Conservation (phyloP, 129 eudicot genomes). For the Flaveria robusta region DNA sequence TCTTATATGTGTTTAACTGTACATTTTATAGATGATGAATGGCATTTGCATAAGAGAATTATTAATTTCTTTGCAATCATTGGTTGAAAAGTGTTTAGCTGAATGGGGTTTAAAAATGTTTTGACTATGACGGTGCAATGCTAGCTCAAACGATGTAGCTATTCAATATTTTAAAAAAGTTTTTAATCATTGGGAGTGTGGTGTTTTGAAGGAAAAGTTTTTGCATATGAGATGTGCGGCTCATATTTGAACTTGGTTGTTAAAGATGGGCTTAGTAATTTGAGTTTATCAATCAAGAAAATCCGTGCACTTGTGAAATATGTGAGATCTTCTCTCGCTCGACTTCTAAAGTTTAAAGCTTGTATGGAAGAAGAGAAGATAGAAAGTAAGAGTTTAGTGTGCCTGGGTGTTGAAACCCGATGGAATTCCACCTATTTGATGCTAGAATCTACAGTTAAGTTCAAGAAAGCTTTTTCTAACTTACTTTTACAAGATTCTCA, state of each 20-base stretch:
- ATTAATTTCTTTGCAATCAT: no score
- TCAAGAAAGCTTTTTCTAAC: conserved; percentile 4
- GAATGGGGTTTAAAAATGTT: conserved; percentile 4
- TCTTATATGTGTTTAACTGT: no score
- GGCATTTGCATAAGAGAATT: no score
- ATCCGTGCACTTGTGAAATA: conserved; percentile 5
- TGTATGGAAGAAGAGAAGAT: neutral
- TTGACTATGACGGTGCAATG: conserved; percentile 5
- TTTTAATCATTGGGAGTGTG: conserved; percentile 8
- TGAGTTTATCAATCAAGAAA: neutral
- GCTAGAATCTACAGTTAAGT: conserved; percentile 2
- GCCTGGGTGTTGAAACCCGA: conserved; percentile 10
- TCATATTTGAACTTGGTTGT: conserved; percentile 9
- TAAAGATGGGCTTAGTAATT: neutral
- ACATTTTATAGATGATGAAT: no score
- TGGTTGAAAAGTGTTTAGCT: no score
- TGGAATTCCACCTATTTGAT: conserved; percentile 8
- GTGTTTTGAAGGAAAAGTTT: neutral
- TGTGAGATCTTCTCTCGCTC: conserved; percentile 11
- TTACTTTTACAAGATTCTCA: conserved; percentile 2
- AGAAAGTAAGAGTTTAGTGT: conserved; percentile 7
- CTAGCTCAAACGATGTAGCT: conserved; percentile 2
- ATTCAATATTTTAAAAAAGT: neutral
- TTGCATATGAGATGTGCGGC: conserved; percentile 12
- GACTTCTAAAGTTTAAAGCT: conserved; percentile 2